Evolutionary conservation across 2,329 filamentous ascomycete species (phyloP).

Genomic region (Orbilia javanica): DNA sequence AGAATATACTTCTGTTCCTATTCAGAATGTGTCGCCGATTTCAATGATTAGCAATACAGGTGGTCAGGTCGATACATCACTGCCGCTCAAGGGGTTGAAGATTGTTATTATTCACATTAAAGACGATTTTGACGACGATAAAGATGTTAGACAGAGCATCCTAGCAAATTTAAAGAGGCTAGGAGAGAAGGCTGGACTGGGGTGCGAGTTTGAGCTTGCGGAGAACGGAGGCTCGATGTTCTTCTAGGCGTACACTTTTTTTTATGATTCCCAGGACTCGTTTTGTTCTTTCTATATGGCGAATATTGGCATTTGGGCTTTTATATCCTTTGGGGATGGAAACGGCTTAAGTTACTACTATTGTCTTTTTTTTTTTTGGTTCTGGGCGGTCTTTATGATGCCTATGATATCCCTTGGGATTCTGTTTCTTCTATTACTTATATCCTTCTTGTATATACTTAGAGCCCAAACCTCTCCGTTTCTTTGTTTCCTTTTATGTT

Average conservation of each 20-base stretch:
- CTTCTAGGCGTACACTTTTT: constrained; percentile 57
- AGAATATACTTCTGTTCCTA: constrained; percentile 42
- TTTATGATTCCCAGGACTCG: constrained; percentile 38
- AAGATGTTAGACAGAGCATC: constrained; percentile 75
- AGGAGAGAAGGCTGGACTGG: constrained; percentile 68
- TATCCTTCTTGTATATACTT: constrained; percentile 44
- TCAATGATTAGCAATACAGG: constrained; percentile 13
- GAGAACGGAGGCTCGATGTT: constrained; percentile 60
- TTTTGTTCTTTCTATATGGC: constrained; percentile 24
- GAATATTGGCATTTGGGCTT: constrained; percentile 33
- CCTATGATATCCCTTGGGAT: constrained; percentile 14
- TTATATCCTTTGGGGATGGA: constrained; percentile 20
- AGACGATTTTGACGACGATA: constrained; percentile 81
- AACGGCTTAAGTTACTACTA: constrained; percentile 22
- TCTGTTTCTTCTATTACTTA: not conserved
- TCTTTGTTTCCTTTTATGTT: not conserved
- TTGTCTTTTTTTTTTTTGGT: not conserved
- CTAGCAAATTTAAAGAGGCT: constrained; percentile 76
- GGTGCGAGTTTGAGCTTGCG: constrained; percentile 61
- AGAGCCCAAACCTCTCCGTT: not conserved
- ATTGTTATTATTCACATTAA: constrained; percentile 95
- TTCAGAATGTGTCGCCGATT: constrained; percentile 19
- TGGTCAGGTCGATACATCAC: constrained; percentile 60
- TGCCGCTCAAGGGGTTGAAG: constrained; percentile 77
- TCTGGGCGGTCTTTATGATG: constrained; percentile 12